Base-by-base conservation (phyloP, 495 filamentous ascomycete species). In the Annulohypoxylon stygium region DNA sequence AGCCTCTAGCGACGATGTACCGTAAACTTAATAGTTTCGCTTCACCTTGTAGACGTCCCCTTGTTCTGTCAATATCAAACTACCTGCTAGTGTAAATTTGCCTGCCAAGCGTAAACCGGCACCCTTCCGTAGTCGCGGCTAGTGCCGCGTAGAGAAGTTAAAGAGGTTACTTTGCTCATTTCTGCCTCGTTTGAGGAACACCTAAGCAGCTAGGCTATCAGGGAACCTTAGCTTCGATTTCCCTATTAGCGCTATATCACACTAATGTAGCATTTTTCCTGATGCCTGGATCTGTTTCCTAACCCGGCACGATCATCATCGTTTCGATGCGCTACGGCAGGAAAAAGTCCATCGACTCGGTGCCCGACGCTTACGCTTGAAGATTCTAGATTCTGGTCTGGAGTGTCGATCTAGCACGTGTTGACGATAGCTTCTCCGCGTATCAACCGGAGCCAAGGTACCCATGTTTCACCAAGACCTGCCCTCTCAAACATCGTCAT, bases 361-460 rank as follows among this genome's bases (percentile, higher is more conserved):
- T 37, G 25, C 30, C 45, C 45, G 60, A 25, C 45, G 14, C 45
- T 60, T 43, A 43, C 36, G 33, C 60, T 25, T 37, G 60, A n/a
- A 45, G 43, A 23, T 63, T 51, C 26, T 63, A 51, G 60, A 63
- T 45, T 39, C 10, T 23, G 33, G 60, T 51, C 45, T 57, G 33
- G 18, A 43, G 36, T 30, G 36, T 26, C 57, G 37, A 60, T 58
- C 57, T 60, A 43, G 57, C 20, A 43, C 57, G 36, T 43, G 30
- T 23, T 30, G 16, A 60, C 57, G 57, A 57, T 57, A 57, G 53
- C 33, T 20, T 36, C n/a, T 20, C 33, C 53, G 53, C 53, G 53
- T 58, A 58, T 58, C 54, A 36, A 39, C 54, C 25, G 39, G 43
- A 61, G 47, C 34, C 60, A 51, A 64, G 47, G 61, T 53, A 51